These are phyloP conservation scores for Cladophialophora psammophila DNA, from an alignment of 2,329 filamentous ascomycete genomes.

Conservation along the genomic window DNA sequence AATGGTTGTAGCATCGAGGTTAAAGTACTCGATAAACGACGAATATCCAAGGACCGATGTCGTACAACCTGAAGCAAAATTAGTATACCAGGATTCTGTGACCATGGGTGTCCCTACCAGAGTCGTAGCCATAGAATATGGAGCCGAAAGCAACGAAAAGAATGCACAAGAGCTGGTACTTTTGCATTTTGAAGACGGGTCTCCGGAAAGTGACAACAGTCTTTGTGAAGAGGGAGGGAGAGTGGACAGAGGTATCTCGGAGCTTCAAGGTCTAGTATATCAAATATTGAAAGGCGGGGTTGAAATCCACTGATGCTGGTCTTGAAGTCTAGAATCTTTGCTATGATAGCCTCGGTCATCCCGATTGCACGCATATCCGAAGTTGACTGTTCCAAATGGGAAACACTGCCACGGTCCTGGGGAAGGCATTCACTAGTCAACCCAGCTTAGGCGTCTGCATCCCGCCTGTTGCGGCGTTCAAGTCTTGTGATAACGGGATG, in stretches of 20 bases:
- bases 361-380: conserved; percentile 2
- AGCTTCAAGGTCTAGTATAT: not conserved
- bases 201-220: not conserved
- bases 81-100: not conserved
- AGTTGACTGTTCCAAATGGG: not conserved
- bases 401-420: not conserved
- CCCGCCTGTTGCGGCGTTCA: not conserved
- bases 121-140: conserved; percentile 22
- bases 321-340: not conserved
- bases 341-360: not conserved
- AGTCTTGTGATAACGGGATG: not conserved
- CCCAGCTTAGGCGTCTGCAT: not conserved
- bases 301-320: not conserved
- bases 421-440: not conserved
- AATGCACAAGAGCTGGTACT: conserved; percentile 15
- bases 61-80: conserved; percentile 4
- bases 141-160: conserved; percentile 17
- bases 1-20: conserved; percentile 12
- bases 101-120: not conserved
- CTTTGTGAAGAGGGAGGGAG: not conserved
- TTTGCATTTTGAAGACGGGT: not conserved
- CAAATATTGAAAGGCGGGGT: not conserved
- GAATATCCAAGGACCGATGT: conserved; percentile 16
- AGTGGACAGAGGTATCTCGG: not conserved
- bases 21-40: conserved; percentile 16